Base-by-base conservation (phyloP, 345 rosid species). In the Erysimum cheiranthoides region DNA sequence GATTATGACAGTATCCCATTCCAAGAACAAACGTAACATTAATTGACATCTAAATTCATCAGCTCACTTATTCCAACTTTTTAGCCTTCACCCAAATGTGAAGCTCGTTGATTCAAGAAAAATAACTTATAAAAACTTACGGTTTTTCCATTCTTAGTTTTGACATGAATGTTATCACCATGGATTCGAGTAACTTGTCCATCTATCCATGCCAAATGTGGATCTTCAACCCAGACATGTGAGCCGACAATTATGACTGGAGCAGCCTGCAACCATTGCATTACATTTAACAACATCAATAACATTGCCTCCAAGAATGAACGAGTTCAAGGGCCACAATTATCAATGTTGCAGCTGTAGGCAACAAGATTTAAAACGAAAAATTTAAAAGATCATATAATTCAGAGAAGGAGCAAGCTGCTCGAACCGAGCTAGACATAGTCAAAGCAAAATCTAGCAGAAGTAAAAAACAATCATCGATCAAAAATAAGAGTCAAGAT, bases 141-240 rank as follows among this genome's bases (percentile, higher is more conserved):
- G 7, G 71, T 79, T 82, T 83, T 89, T 40, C 97, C 89, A 51
- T 84, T 76, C 5, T 73, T 80, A 12, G 86, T 86, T 21, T n/a
- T 71, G 49, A 85, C 89, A 66, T 75, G 88, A 81, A 86, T 79
- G 38, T 80, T 82, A 2, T 66, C 64, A 64, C 92, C 88, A 53
- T 70, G 76, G 52, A 91, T 87, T 38, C 77, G 78, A 35, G 79
- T 76, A 13, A 91, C 94, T 83, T 86, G 84, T 10, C 94, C 97
- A 79, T 87, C 83, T 53, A 83, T 68, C 97, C 97, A 89, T 32
- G 97, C 94, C 74, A 84, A 82, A 43, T 63, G 83, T 31, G 88
- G 85, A 85, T 91, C 97, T 77, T 89, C 91, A 71, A 89, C 87
- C 94, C 94, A 89, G 14, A 91, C 97, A 87, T 86, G 94, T 42